A percentile compares a stretch with the other conserved stretches of the same genome.
These are phyloP conservation scores for Rosa persica DNA, from an alignment of 306 rosid species.

Conservation along the genomic window DNA sequence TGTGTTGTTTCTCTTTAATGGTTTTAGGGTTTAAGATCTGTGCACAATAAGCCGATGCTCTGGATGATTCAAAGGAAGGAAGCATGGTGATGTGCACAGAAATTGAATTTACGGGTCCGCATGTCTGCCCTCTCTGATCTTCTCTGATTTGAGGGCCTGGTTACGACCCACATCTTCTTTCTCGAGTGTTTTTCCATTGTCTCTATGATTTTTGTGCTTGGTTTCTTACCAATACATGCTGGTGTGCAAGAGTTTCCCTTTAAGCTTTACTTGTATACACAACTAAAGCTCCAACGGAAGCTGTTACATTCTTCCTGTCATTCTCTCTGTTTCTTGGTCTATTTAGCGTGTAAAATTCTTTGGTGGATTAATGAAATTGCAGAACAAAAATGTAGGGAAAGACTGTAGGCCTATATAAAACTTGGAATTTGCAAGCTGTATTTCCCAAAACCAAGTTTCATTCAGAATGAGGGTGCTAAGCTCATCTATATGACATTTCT, in stretches of 20 bases:
- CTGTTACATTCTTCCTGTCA: not conserved
- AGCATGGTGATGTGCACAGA: constrained; percentile 91
- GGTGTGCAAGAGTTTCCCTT: not conserved
- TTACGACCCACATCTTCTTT: constrained; percentile 55
- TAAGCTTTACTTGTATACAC: too few relatives aligned
- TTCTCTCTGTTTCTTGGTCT: not conserved
- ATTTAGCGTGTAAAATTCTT: too few relatives aligned
- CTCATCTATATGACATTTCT: too few relatives aligned
- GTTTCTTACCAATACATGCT: not conserved
- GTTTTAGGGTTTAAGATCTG: constrained; percentile 22
- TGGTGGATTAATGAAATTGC: too few relatives aligned
- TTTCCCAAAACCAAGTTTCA: too few relatives aligned
- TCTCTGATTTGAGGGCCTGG: constrained; percentile 94
- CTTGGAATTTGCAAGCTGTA: too few relatives aligned
- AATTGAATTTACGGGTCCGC: constrained; percentile 55
- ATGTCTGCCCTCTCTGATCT: constrained; percentile 87
- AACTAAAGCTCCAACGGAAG: too few relatives aligned
- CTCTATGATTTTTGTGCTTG: not conserved
- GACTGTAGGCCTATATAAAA: not conserved
- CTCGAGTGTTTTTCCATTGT: too few relatives aligned
- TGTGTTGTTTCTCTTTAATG: not conserved
- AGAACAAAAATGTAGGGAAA: not conserved
- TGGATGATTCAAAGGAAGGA: constrained; percentile 68
- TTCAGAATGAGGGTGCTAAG: too few relatives aligned
- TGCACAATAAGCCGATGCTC: constrained; percentile 99